Conservation (phyloP, 495 filamentous ascomycete species). For the Talaromyces nanjingensis region DNA sequence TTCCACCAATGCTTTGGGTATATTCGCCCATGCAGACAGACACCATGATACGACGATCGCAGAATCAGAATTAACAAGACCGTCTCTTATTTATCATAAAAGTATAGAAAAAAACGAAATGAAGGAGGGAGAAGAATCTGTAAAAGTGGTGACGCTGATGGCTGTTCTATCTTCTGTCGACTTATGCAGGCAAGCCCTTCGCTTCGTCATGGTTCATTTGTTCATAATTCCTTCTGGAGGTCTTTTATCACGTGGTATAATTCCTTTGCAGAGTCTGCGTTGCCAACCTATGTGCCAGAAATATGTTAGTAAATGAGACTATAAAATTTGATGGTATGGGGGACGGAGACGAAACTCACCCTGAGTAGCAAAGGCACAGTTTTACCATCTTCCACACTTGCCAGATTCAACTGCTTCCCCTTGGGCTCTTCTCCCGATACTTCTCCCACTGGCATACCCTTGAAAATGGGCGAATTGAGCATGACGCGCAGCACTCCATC, state of each 20-base stretch:
- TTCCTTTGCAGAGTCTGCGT: slow-evolving; percentile 30
- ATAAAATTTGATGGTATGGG: not conserved
- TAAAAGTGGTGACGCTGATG: not conserved
- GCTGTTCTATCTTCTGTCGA: not conserved
- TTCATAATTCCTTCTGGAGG: slow-evolving; percentile 25
- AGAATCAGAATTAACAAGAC: not conserved
- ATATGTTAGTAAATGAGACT: slow-evolving; percentile 15
- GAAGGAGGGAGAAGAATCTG: not conserved
- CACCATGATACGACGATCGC: not conserved
- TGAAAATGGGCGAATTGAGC: slow-evolving; percentile 70
- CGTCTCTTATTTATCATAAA: not conserved
- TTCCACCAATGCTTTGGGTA: not conserved
- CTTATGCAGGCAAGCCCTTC: not conserved
- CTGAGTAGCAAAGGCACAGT: slow-evolving; percentile 60
- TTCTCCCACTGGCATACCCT: slow-evolving; percentile 65
- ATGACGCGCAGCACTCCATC: slow-evolving; percentile 81
- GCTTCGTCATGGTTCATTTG: not conserved
- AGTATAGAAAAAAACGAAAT: not conserved
- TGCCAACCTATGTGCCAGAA: slow-evolving; percentile 30
- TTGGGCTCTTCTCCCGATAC: slow-evolving; percentile 39
- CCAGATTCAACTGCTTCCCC: slow-evolving; percentile 51
- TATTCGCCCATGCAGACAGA: not conserved
- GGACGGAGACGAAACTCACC: slow-evolving; percentile 39
- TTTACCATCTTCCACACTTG: slow-evolving; percentile 53
- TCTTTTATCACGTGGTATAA: slow-evolving; percentile 32